Evolutionary conservation across 164 flowering plant species (phyloP).

Genomic region (Chimonanthus praecox): DNA sequence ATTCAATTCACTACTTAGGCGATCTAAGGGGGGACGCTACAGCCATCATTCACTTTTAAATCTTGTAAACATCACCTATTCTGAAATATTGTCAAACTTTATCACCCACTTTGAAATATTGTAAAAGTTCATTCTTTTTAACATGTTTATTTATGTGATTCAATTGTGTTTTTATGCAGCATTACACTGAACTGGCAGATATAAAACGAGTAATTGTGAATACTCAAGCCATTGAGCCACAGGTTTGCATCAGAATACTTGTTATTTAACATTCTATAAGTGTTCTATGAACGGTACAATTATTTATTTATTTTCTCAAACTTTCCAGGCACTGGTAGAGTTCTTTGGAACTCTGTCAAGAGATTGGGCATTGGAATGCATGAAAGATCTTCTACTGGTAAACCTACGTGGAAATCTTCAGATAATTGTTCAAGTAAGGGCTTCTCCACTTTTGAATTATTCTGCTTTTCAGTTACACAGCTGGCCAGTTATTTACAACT

Average conservation of each 20-base stretch:
- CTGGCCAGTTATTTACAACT: background rate
- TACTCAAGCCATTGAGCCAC: slow-evolving; percentile 99
- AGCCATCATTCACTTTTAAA: too few species aligned
- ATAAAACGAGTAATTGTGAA: slow-evolving; percentile 97
- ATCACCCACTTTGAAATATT: background rate
- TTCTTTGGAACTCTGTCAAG: slow-evolving; percentile 95
- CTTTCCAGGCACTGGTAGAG: slow-evolving; percentile 87
- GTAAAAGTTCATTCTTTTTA: background rate
- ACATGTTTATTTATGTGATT: background rate
- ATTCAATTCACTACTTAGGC: background rate
- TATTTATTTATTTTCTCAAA: background rate
- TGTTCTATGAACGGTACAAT: background rate
- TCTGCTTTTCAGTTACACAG: background rate
- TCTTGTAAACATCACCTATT: background rate
- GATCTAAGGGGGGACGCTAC: background rate
- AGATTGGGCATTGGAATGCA: slow-evolving; percentile 99
- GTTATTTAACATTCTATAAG: background rate
- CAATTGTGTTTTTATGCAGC: slow-evolving; percentile 51
- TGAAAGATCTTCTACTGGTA: slow-evolving; percentile 94
- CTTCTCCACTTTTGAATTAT: background rate
- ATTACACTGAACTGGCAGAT: slow-evolving; percentile 87
- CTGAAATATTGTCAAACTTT: background rate
- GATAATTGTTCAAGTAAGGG: slow-evolving; percentile 92
- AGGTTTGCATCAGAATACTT: slow-evolving; percentile 39
- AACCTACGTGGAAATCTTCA: slow-evolving; percentile 97